phyloP scores from a whole-genome alignment of 2,329 filamentous ascomycete genomes.

The Xylaria sp. region DNA sequence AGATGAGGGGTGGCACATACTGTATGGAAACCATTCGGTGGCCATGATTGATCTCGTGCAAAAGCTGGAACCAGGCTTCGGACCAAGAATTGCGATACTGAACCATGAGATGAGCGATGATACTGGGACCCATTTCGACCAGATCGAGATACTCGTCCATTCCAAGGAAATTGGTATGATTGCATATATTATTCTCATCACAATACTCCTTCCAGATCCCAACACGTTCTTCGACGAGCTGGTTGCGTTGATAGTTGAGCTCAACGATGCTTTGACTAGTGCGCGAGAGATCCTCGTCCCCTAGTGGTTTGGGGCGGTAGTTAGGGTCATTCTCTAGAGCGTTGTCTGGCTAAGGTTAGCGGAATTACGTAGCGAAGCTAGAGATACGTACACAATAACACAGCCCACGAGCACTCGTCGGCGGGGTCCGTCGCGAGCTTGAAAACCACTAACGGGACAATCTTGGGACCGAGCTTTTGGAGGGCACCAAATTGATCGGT shows the following conservation, averaged over 20 bases:
- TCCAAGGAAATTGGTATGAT: neutral
- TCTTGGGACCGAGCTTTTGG: neutral
- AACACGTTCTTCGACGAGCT: neutral
- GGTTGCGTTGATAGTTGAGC: neutral
- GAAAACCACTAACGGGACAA: neutral
- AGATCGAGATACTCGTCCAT: neutral
- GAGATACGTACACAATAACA: neutral
- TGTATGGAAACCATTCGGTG: neutral
- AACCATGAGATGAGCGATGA: conserved; percentile 2
- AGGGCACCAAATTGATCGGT: neutral
- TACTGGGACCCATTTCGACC: neutral
- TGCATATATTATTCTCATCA: neutral
- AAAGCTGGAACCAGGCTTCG: neutral
- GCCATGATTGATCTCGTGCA: neutral
- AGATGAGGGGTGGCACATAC: neutral
- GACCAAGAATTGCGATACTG: neutral
- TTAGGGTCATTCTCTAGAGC: neutral
- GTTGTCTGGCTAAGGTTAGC: neutral
- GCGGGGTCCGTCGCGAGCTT: neutral
- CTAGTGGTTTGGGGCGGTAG: neutral
- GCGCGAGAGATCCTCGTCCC: neutral
- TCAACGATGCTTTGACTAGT: neutral
- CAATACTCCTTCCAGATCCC: neutral
- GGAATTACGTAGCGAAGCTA: neutral
- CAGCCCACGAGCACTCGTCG: neutral